Base-by-base conservation (phyloP, 495 filamentous ascomycete species). In the Tuber melanosporum region DNA sequence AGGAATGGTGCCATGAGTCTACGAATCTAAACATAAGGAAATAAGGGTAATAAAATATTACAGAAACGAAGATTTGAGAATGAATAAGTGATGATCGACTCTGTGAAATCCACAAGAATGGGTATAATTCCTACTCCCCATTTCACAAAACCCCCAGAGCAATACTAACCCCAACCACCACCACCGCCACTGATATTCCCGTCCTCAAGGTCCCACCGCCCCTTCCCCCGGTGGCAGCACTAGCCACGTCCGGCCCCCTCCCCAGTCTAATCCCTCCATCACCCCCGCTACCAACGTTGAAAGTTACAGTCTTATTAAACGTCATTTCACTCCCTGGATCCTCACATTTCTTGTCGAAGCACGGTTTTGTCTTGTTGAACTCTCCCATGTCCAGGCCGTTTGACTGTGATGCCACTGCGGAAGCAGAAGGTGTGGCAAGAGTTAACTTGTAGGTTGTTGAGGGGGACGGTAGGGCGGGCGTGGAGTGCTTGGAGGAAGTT, bases 241-340 rank as follows among this genome's bases (percentile, higher is more conserved):
- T 66, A 2, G 57, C 26, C 26, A 66, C 57, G 57, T 19, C 26
- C 57, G 57, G 32, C 19, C 57, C 57, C 57, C 5, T 66, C 26
- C 57, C 57, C 3, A 66, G 5, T 8, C 32, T 66, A 36, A 66
- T 12, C 3, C 57, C 57, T 17, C 57, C 57, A 7, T 36, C 57
- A 14, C 26, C 57, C 26, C 57, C 57, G 4, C n/a, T 22, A 5
- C 74, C 36, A 3, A 47, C 15, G 5, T 47, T n/a, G 49, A 32
- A 41, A 3, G 43, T 44, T 41, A 73, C 10, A 19, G 39, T 57
- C 43, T 75, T 75, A 22, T 39, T n/a, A 36, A 78, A 78, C 19
- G 76, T 78, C 77, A 78, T 78, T 17, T 71, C 75, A 49, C 77
- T 78, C 0, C 45, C 39, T 5, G 77, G 77, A 32, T 78, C 77